phyloP scores from a whole-genome alignment of 2,329 filamentous ascomycete genomes.

The Fusarium veterinarium region DNA sequence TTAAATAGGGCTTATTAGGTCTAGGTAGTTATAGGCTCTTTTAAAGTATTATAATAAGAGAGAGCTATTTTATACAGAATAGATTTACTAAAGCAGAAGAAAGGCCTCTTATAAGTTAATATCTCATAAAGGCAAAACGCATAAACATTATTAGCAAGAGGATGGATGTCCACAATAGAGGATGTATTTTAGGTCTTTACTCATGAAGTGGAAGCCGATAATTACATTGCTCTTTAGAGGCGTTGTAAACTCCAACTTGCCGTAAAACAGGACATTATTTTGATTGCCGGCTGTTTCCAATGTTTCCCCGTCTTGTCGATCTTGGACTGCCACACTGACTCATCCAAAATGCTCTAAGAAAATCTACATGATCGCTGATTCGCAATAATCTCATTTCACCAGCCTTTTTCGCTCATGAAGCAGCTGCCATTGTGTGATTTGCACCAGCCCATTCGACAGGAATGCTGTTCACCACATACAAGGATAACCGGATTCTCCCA shows the following conservation, averaged over 20 bases:
- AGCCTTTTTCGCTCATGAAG: no score
- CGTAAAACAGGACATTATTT: no score
- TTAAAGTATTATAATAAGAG: no score
- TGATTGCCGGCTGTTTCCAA: no score
- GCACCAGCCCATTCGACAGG: not conserved
- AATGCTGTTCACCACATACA: not conserved
- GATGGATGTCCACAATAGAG: not conserved
- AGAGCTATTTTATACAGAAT: no score
- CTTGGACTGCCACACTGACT: fast-evolving
- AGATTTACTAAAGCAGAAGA: no score
- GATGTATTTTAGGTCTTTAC: no score
- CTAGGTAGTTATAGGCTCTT: no score
- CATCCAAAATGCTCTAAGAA: not conserved
- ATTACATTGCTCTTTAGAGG: not conserved
- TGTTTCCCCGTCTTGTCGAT: not conserved
- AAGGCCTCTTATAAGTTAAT: no score
- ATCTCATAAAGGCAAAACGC: not conserved
- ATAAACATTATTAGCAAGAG: not conserved
- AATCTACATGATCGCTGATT: not conserved
- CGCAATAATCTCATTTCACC: no score
- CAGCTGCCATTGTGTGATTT: not conserved
- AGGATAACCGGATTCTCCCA: not conserved
- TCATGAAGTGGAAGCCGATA: no score
- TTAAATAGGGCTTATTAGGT: no score
- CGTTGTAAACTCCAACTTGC: not conserved